Evolutionary conservation across 2,329 filamentous ascomycete genomes (phyloP).

Genomic region (Fusarium nelsonii): DNA sequence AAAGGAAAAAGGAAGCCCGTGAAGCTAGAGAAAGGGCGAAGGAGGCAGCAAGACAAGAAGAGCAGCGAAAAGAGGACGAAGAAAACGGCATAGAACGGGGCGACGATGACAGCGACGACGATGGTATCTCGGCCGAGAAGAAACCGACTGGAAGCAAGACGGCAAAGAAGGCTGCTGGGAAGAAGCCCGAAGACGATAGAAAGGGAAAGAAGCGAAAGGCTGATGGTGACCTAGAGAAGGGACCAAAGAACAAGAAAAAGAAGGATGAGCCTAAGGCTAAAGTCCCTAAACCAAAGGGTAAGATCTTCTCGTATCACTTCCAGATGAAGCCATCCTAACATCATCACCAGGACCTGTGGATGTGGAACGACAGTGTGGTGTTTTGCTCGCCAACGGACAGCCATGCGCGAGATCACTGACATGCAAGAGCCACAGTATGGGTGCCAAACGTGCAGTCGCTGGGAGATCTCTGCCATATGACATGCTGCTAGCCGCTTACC

Average conservation of each 20-base stretch:
- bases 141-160: constrained; percentile 58
- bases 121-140: constrained; percentile 59
- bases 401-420: constrained; percentile 90
- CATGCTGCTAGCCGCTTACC: constrained; percentile 87
- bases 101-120: constrained; percentile 62
- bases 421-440: constrained; percentile 97
- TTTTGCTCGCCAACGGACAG: constrained; percentile 84
- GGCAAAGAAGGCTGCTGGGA: constrained; percentile 73
- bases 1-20: constrained; percentile 79
- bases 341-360: constrained; percentile 78
- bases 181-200: constrained; percentile 74
- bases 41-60: constrained; percentile 70
- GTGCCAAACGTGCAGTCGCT: constrained; percentile 88
- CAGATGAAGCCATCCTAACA: constrained; percentile 29
- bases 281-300: constrained; percentile 84
- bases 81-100: constrained; percentile 63
- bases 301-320: not conserved
- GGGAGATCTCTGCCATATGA: constrained; percentile 91
- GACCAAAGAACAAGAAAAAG: constrained; percentile 91
- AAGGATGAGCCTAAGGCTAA: constrained; percentile 92
- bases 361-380: constrained; percentile 93
- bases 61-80: constrained; percentile 64
- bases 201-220: constrained; percentile 85
- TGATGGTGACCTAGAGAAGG: constrained; percentile 82
- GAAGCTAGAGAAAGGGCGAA: constrained; percentile 76